Conservation (phyloP, 768 basidiomycete genomes). For the Boletellus sp. region DNA sequence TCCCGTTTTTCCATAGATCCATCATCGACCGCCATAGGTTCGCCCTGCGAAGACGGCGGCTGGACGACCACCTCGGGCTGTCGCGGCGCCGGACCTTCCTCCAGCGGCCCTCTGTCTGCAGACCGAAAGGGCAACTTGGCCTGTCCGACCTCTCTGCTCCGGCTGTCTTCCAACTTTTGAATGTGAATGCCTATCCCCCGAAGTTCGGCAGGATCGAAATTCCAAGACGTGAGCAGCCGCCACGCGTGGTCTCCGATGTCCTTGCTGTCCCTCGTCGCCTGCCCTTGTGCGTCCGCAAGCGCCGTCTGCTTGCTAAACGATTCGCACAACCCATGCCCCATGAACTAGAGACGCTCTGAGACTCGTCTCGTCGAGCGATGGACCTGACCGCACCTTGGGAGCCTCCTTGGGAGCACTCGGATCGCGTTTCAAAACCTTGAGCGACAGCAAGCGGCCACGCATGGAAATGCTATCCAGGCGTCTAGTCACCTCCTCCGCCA, state of each 20-base stretch:
- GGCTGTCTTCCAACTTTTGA: slow-evolving; percentile 70
- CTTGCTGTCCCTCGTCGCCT: slow-evolving; percentile 67
- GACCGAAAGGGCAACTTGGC: slow-evolving; percentile 55
- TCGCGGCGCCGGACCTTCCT: slow-evolving; percentile 2
- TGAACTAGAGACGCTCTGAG: slow-evolving; percentile 50
- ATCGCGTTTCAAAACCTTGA: slow-evolving; percentile 88
- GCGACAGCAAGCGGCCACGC: slow-evolving; percentile 69
- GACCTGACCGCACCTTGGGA: slow-evolving; percentile 63
- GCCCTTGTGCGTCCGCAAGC: slow-evolving; percentile 55
- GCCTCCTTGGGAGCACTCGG: slow-evolving; percentile 83
- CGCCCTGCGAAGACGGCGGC: slow-evolving; percentile 34
- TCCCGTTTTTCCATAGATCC: slow-evolving; percentile 9
- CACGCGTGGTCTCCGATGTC: slow-evolving; percentile 76
- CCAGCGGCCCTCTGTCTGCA: slow-evolving; percentile 2
- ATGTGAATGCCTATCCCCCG: slow-evolving; percentile 91
- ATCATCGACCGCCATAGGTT: slow-evolving; percentile 7
- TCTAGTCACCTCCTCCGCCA: slow-evolving; percentile 74
- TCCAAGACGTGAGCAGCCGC: slow-evolving; percentile 66
- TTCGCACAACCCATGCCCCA: slow-evolving; percentile 88
- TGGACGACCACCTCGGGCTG: slow-evolving; percentile 26
- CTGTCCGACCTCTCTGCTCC: slow-evolving; percentile 48
- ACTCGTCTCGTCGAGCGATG: background rate
- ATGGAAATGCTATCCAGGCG: slow-evolving; percentile 66
- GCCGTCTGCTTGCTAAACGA: slow-evolving; percentile 71
- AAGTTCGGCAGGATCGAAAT: slow-evolving; percentile 82